Evolutionary conservation across 1,139 yeast species (phyloP).

Genomic region (Blastobotrys illinoisensis): DNA sequence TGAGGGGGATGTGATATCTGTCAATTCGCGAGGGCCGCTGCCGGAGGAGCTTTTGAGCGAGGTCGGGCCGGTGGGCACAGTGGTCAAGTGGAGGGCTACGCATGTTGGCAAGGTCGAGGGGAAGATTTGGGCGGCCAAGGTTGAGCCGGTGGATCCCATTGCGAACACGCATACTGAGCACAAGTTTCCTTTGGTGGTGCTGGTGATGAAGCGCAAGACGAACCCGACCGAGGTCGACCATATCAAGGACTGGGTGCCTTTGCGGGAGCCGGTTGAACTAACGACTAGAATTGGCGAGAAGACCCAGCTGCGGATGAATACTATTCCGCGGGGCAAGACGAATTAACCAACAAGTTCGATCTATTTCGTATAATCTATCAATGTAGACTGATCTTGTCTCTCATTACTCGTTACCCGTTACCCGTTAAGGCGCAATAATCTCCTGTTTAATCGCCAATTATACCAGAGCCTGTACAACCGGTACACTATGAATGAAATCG

Average conservation of each 20-base stretch:
- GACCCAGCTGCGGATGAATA: slow-evolving; percentile 3
- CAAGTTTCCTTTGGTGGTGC: slow-evolving; percentile 11
- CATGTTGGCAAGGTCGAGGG: slow-evolving; percentile 24
- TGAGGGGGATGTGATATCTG: slow-evolving; percentile 18
- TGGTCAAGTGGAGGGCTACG: slow-evolving; percentile 26
- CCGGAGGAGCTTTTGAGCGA: not conserved
- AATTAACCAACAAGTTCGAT: not conserved
- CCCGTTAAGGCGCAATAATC: too few relatives aligned
- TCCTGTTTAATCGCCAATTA: too few relatives aligned
- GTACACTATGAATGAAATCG: too few relatives aligned
- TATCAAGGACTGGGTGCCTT: slow-evolving; percentile 15
- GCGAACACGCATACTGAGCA: slow-evolving; percentile 3
- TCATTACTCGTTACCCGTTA: too few relatives aligned
- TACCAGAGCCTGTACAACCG: too few relatives aligned
- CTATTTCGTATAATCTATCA: too few relatives aligned
- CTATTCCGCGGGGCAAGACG: slow-evolving; percentile 3
- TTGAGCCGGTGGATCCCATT: slow-evolving; percentile 19
- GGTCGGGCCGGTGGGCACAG: slow-evolving; percentile 19
- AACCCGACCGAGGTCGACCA: slow-evolving; percentile 13
- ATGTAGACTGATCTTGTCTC: too few relatives aligned
- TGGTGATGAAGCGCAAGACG: slow-evolving; percentile 14
- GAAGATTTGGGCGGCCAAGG: slow-evolving; percentile 25
- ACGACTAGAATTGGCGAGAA: slow-evolving; percentile 7
- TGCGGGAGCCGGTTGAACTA: slow-evolving; percentile 4
- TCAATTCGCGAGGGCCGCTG: slow-evolving; percentile 5